A percentile compares a stretch with the other conserved stretches of the same genome.
Conservation (phyloP, 495 filamentous ascomycete species). For the Penicillium mononematosum region DNA sequence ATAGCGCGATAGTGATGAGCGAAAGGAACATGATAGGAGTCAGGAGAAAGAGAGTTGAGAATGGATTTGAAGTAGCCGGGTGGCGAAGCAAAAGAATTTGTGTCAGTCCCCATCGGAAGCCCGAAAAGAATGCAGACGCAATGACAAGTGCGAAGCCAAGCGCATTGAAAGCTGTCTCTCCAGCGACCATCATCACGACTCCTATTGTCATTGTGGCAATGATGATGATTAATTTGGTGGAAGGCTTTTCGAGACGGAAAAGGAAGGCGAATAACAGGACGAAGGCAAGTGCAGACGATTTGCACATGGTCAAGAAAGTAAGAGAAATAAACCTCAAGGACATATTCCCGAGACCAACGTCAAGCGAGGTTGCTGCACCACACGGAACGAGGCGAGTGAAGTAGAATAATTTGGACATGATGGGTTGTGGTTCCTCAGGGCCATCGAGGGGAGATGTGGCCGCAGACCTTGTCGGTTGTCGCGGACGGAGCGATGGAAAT, state of each 20-base stretch:
- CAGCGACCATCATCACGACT: conserved; percentile 98
- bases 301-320: conserved; percentile 99
- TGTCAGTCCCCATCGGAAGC: conserved; percentile 95
- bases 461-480: conserved; percentile 46
- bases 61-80: conserved; percentile 94
- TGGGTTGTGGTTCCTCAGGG: conserved; percentile 55
- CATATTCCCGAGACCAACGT: conserved; percentile 96
- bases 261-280: conserved; percentile 94
- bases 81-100: conserved; percentile 94
- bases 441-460: conserved; percentile 48
- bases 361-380: conserved; percentile 87
- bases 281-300: conserved; percentile 93
- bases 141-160: conserved; percentile 92
- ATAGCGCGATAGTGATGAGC: conserved; percentile 75
- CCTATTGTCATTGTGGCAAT: conserved; percentile 92
- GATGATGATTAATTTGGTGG: conserved; percentile 78
- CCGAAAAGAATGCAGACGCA: conserved; percentile 87
- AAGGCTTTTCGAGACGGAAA: conserved; percentile 87
- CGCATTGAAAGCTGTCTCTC: conserved; percentile 86
- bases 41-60: conserved; percentile 95
- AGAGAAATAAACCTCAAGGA: conserved; percentile 92
- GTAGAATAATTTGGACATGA: conserved; percentile 90
- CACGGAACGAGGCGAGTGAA: conserved; percentile 90
- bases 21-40: conserved; percentile 93
- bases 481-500: conserved; percentile 80